These are phyloP conservation scores for Cercis canadensis DNA, from an alignment of 306 rosid species.

Conservation along the genomic window DNA sequence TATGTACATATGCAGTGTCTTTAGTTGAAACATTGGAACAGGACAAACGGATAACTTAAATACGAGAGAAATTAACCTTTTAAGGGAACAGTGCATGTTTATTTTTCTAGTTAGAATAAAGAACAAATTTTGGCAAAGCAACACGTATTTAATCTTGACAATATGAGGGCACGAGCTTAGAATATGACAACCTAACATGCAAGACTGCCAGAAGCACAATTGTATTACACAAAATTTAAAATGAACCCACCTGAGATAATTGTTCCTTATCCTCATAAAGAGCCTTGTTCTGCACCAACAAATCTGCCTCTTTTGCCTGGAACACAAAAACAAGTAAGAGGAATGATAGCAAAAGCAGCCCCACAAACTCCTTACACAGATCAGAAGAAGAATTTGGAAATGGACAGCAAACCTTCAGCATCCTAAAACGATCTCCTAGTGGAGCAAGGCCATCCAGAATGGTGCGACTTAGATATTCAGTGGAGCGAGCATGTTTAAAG, in stretches of 20 bases:
- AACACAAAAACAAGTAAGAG: constrained; percentile 41
- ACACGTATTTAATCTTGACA: constrained; percentile 12
- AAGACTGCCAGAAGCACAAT: constrained; percentile 27
- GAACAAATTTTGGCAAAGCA: not conserved
- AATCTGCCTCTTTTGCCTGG: constrained; percentile 90
- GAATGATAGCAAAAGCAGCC: constrained; percentile 9
- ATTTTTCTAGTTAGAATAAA: too few species aligned
- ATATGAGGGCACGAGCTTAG: constrained; percentile 8
- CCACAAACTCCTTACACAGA: constrained; percentile 16
- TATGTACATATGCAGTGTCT: not conserved
- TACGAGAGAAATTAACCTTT: not conserved
- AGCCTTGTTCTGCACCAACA: constrained; percentile 84
- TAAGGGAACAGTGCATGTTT: not conserved
- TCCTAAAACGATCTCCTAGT: constrained; percentile 86
- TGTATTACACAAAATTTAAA: constrained; percentile 21
- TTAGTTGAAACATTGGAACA: not conserved
- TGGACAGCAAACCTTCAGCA: constrained; percentile 70
- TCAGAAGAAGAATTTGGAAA: constrained; percentile 33
- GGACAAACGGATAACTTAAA: not conserved
- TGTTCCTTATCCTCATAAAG: constrained; percentile 89
- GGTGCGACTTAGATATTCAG: constrained; percentile 67
- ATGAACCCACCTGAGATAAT: constrained; percentile 72
- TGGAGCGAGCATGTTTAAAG: constrained; percentile 77
- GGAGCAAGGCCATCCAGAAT: constrained; percentile 86
- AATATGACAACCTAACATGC: constrained; percentile 24